Evolutionary conservation across 495 filamentous ascomycete genomes (phyloP).

Genomic region (Penicillium desertorum): DNA sequence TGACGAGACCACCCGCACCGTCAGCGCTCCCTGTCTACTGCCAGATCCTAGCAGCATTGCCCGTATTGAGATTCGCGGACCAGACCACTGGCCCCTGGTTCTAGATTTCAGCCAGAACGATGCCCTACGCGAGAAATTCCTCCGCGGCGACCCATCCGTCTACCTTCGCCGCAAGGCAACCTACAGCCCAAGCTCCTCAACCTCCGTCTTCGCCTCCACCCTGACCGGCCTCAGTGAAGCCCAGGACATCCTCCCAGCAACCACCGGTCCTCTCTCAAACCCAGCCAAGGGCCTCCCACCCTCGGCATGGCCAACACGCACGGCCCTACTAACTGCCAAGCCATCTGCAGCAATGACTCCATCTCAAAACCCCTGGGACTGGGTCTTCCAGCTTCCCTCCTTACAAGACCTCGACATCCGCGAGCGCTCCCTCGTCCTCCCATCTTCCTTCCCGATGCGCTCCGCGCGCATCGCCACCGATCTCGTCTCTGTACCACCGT

Average conservation of each 20-base stretch:
- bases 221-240: conserved; percentile 51
- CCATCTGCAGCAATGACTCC: conserved; percentile 39
- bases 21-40: conserved; percentile 74
- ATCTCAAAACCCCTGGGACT: conserved; percentile 58
- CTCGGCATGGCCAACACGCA: conserved; percentile 27
- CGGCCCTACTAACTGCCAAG: conserved; percentile 22
- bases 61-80: conserved; percentile 62
- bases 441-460: conserved; percentile 47
- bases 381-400: conserved; percentile 68
- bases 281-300: conserved; percentile 36
- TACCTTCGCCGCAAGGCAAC: conserved; percentile 77
- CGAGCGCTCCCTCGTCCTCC: conserved; percentile 73
- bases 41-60: conserved; percentile 72
- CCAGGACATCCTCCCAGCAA: conserved; percentile 39
- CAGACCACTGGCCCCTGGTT: conserved; percentile 81
- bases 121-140: conserved; percentile 65
- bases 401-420: conserved; percentile 69
- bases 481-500: conserved; percentile 38
- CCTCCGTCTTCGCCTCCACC: conserved; percentile 70
- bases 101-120: conserved; percentile 73
- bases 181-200: conserved; percentile 56
- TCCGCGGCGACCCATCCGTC: conserved; percentile 65
- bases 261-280: conserved; percentile 23
- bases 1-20: conserved; percentile 42
- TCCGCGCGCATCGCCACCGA: conserved; percentile 33